Evolutionary conservation across 495 filamentous ascomycete genomes (phyloP).

Genomic region (Rusavskia elegans): DNA sequence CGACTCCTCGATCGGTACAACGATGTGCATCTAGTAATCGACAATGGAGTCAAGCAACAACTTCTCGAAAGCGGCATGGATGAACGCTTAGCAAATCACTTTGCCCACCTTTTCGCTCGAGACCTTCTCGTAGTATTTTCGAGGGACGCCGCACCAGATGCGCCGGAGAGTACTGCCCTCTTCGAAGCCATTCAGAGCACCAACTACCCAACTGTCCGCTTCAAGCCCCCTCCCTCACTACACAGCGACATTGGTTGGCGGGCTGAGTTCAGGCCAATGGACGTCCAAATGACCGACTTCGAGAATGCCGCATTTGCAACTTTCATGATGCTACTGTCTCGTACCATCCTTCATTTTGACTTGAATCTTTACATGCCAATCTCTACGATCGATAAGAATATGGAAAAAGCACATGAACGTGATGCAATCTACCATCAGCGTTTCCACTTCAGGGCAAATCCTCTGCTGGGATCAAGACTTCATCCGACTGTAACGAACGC

Average conservation of each 20-base stretch:
- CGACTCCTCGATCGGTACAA: slow-evolving; percentile 79
- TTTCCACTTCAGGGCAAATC: slow-evolving; percentile 54
- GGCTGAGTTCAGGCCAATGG: slow-evolving; percentile 95
- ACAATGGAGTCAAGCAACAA: slow-evolving; percentile 64
- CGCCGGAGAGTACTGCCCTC: slow-evolving; percentile 71
- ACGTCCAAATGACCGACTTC: slow-evolving; percentile 95
- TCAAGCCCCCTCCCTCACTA: slow-evolving; percentile 77
- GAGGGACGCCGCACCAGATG: slow-evolving; percentile 55
- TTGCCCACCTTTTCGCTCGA: slow-evolving; percentile 94
- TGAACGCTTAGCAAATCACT: slow-evolving; percentile 79
- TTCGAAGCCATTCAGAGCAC: slow-evolving; percentile 96
- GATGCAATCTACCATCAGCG: slow-evolving; percentile 66
- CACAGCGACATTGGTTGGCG: slow-evolving; percentile 87
- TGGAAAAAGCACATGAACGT: slow-evolving; percentile 82
- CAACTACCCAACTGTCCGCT: slow-evolving; percentile 99
- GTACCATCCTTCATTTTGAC: slow-evolving; percentile 85
- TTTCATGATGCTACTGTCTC: slow-evolving; percentile 89
- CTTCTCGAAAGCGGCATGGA: slow-evolving; percentile 95
- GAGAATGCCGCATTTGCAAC: slow-evolving; percentile 94
- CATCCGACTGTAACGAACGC: no score
- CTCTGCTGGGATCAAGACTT: no score
- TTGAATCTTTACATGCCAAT: slow-evolving; percentile 98
- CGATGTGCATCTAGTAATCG: slow-evolving; percentile 74
- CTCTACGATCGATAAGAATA: slow-evolving; percentile 61
- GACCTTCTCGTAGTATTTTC: slow-evolving; percentile 90